Evolutionary conservation across 768 basidiomycete genomes (phyloP), one percentile per base, ranked within the genome.

Genomic region (Mycena filopes): DNA sequence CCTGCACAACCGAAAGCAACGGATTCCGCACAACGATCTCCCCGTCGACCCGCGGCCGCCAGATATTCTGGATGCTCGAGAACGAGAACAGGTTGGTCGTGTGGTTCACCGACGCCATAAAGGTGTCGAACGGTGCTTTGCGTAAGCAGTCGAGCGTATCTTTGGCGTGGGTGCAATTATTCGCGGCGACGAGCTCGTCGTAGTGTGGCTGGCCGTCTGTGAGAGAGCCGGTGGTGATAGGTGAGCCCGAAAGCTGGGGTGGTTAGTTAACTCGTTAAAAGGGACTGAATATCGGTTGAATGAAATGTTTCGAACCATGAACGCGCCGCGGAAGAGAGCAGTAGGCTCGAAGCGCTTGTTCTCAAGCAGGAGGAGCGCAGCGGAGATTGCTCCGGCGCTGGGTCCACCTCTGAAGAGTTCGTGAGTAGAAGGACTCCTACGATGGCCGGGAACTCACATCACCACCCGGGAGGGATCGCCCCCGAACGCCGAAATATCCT

Each of bases 11-110:
- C 1, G 79, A 72, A 11, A 63, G 45, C 33, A 77, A 70, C 0
- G 81, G 82, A 38, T 74, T 60, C 2, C 73, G 76, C 3, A 70
- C 69, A 23, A 84, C 46, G 61, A 84, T 79, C 0, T 73, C 68
- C 0, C 80, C 81, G 49, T 84, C 83, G 1, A 80, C 75, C 9
- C 78, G 72, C 5, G 82, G 83, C 18, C 71, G 40, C 79, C 79
- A 83, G 1, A 78, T 76, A 28, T 78, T 57, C 0, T 62, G 60
- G 29, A 81, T 60, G 28, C 75, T 74, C 59, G 70, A 47, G 63
- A 76, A 79, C 0, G 75, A 56, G 51, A 80, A 73, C 1, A 80
- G 36, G 18, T 60, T 66, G 0, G 82, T 78, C 26, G 76, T 74
- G 16, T 63, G 3, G 60, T 81, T 75, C 45, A 82, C 67, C 0